These are phyloP conservation scores for Arthrobotrys iridis DNA, from an alignment of 2,329 filamentous ascomycete species.

Conservation along the genomic window DNA sequence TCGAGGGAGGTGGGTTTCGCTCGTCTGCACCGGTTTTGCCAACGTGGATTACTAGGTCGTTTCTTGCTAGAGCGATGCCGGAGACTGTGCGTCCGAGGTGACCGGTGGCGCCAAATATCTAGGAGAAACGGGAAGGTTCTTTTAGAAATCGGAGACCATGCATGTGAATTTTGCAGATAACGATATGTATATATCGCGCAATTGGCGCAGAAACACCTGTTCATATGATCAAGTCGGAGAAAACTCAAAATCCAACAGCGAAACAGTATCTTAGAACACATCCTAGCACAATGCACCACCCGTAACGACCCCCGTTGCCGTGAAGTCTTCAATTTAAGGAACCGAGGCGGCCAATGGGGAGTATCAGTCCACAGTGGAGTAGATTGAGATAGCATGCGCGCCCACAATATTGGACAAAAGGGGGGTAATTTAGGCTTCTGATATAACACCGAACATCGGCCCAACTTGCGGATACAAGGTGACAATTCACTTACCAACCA, in stretches of 20 bases:
- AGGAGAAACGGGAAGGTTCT: not conserved
- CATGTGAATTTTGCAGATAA: not conserved
- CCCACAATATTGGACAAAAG: too few relatives aligned
- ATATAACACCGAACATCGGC: too few relatives aligned
- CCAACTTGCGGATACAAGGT: not conserved
- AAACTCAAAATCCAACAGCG: not conserved
- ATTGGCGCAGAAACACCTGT: not conserved
- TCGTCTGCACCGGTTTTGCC: constrained; percentile 73
- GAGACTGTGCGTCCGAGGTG: constrained; percentile 94
- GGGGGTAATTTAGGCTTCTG: too few relatives aligned
- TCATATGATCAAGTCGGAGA: not conserved
- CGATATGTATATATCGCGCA: not conserved
- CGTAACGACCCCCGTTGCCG: too few relatives aligned
- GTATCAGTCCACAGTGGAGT: constrained; percentile 13
- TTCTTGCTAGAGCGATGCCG: constrained; percentile 79
- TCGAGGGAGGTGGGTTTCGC: constrained; percentile 76
- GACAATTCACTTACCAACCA: constrained; percentile 36
- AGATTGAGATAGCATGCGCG: not conserved
- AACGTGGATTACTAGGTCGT: constrained; percentile 85
- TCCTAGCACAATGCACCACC: too few relatives aligned
- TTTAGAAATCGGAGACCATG: not conserved
- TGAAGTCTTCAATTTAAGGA: not conserved
- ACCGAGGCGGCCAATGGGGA: not conserved
- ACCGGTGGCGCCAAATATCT: constrained; percentile 93
- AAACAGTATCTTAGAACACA: too few relatives aligned